phyloP scores from a whole-genome alignment of 495 filamentous ascomycete species.

The Talaromyces proteolyticus region DNA sequence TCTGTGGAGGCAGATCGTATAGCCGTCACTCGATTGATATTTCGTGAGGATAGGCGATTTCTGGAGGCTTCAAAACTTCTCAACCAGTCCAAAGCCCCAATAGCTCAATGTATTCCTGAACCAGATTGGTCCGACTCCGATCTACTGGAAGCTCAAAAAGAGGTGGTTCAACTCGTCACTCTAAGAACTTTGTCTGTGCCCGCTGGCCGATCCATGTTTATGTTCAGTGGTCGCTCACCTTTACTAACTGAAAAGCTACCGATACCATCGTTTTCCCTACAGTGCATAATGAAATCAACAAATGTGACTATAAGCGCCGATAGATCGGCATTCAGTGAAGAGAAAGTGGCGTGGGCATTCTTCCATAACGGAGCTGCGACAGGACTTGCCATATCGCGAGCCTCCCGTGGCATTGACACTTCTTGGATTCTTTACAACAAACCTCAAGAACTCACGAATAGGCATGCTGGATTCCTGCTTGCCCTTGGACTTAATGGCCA shows the following conservation, averaged over 20 bases:
- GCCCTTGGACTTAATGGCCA: conserved; percentile 95
- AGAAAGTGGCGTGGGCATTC: conserved; percentile 96
- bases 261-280: conserved; percentile 80
- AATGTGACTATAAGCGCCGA: conserved; percentile 88
- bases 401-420: conserved; percentile 91
- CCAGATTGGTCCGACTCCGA: conserved; percentile 78
- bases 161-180: conserved; percentile 75
- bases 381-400: conserved; percentile 81
- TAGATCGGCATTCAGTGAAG: conserved; percentile 75
- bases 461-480: conserved; percentile 89
- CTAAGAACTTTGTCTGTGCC: conserved; percentile 83
- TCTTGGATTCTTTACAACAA: conserved; percentile 99
- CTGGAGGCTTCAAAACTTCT: conserved; percentile 74
- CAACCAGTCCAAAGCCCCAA: conserved; percentile 67
- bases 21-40: conserved; percentile 74
- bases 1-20: conserved; percentile 74
- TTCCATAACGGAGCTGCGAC: conserved; percentile 93
- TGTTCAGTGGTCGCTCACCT: conserved; percentile 76
- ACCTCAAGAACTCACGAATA: conserved; percentile 82
- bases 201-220: conserved; percentile 74
- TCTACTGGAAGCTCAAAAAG: conserved; percentile 90
- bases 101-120: conserved; percentile 69
- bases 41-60: conserved; percentile 84
- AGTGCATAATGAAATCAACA: conserved; percentile 83
- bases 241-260: conserved; percentile 85